These are phyloP conservation scores for Fusarium veterinarium DNA, from an alignment of 2,329 filamentous ascomycete species.

Conservation along the genomic window DNA sequence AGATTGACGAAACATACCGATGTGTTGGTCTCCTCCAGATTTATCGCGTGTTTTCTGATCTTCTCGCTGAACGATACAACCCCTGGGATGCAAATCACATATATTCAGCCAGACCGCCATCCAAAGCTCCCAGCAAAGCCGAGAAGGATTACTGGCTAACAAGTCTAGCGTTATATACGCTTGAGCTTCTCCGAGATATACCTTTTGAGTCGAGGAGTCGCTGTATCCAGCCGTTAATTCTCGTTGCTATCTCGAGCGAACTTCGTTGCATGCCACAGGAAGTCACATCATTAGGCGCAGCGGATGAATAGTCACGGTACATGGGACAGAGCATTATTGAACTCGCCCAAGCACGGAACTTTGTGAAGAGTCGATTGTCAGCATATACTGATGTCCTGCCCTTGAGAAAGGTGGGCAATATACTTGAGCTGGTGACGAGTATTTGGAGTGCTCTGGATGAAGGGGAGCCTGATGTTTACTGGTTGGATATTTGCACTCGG, in stretches of 20 bases:
- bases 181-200: neutral
- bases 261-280: neutral
- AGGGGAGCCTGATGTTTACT: neutral
- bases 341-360: neutral
- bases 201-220: neutral
- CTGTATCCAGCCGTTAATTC: neutral
- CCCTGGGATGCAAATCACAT: neutral
- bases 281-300: neutral
- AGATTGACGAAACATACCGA: neutral
- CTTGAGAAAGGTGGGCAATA: neutral
- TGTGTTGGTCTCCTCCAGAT: neutral
- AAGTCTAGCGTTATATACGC: neutral
- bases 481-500: neutral
- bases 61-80: neutral
- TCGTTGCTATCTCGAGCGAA: neutral
- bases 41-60: neutral
- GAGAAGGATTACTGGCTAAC: neutral
- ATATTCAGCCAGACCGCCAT: neutral
- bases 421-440: neutral
- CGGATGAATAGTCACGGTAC: neutral
- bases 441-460: neutral
- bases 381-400: neutral
- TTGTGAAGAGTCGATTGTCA: neutral
- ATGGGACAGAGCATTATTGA: neutral
- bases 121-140: neutral